A percentile compares a stretch with the other conserved stretches of the same genome.
phyloP scores from a whole-genome alignment of 1,284 basidiomycete genomes.

The Acaromyces ingoldii region DNA sequence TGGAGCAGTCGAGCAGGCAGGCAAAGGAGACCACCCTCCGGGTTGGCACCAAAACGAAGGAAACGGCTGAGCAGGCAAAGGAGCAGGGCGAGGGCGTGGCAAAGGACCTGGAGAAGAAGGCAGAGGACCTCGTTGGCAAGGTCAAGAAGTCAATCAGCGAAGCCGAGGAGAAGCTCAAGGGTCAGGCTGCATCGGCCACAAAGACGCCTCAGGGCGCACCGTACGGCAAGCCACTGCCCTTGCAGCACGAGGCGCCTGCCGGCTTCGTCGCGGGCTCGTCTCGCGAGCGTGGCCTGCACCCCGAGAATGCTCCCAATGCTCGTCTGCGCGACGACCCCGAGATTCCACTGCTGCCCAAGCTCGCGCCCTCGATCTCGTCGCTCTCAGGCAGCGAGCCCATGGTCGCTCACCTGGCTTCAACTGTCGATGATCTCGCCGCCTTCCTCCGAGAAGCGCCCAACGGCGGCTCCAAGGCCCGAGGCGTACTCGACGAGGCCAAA shows the following conservation, averaged over 20 bases:
- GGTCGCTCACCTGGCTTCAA: constrained; percentile 82
- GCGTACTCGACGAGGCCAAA: constrained; percentile 59
- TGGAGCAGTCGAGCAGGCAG: constrained; percentile 20
- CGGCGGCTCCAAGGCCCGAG: constrained; percentile 61
- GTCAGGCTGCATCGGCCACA: constrained; percentile 21
- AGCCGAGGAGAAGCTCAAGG: constrained; percentile 48
- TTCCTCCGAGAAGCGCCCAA: constrained; percentile 62
- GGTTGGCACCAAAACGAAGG: constrained; percentile 8
- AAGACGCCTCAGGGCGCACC: constrained; percentile 32
- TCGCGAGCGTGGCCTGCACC: constrained; percentile 36
- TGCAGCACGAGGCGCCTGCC: constrained; percentile 35
- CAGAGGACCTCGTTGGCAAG: constrained; percentile 29
- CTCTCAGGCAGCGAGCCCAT: constrained; percentile 76
- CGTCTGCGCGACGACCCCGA: constrained; percentile 39
- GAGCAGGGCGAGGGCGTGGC: constrained; percentile 25
- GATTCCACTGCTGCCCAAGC: constrained; percentile 58
- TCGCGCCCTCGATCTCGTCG: constrained; percentile 74
- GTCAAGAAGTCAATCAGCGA: constrained; percentile 45
- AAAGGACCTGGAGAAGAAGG: constrained; percentile 22
- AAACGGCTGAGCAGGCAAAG: constrained; percentile 11
- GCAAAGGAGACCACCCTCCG: constrained; percentile 52
- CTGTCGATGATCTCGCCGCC: constrained; percentile 84
- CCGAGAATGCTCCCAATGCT: constrained; percentile 21
- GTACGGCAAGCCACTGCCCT: constrained; percentile 29
- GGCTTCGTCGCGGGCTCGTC: constrained; percentile 25